Evolutionary conservation across 331 rosid genomes (phyloP), one percentile per base, ranked within the genome.

Genomic region (Rosa hybrid): DNA sequence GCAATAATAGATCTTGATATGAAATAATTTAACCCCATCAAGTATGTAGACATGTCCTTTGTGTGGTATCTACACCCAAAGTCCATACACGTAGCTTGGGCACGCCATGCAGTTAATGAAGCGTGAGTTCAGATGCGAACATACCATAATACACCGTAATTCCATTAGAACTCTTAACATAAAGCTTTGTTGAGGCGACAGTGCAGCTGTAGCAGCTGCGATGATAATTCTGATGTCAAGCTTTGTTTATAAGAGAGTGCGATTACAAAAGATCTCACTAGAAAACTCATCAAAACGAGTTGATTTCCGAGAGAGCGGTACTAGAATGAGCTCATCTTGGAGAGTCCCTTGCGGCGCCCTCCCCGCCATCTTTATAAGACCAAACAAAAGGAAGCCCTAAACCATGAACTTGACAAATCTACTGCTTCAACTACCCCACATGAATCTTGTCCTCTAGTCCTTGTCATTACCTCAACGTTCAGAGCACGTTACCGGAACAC

Each of bases 401-500:
- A 14, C 5, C 34, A 65, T 16, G 71, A 65, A 65, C 71, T 34
- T 6, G 5, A 6, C 50, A 68, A 41, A 41, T 60, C 3, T 20
- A 42, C 30, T n/a, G 54, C 74, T 44, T 75, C 44, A 54, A 49
- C 38, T 17, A 21, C 74, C 72, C 76, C 48, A 80, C 80, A 77
- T 57, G 75, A 75, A 75, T 75, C 77, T 69, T 73, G 86, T 84
- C 65, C 14, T 34, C 71, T 68, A 16, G 38, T 56, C 30, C 75
- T 71, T 74, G 84, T 81, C 81, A 49, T 72, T 56, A 72, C 79
- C 81, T 81, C 49, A 48, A 23, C 48, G 81, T 81, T 82, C 39
- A 21, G 39, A 72, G 4, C 59, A 77, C 65, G 21, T 83, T 72
- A 20, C 76, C 20, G 76, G 11, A 46, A 48, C 75, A 46, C 44